Evolutionary conservation across 768 basidiomycete genomes (phyloP).

Genomic region (Boletus insuetus): DNA sequence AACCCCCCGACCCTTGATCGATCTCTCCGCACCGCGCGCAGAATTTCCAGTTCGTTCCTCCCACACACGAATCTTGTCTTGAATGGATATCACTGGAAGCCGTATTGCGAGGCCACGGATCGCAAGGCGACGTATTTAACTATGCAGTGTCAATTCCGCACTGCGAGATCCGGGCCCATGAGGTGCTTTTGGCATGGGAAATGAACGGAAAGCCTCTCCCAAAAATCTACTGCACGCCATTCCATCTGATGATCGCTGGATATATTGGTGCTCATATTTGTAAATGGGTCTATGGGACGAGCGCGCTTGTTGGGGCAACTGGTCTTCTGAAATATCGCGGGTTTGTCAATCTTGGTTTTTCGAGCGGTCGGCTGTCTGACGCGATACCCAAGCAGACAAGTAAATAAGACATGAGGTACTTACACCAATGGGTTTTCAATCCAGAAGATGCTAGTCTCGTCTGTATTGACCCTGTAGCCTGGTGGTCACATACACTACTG

Average conservation of each 20-base stretch:
- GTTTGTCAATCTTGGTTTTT: constrained; percentile 28
- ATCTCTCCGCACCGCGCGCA: too few species aligned
- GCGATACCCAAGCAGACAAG: constrained; percentile 13
- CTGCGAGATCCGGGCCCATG: constrained; percentile 45
- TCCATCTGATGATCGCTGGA: constrained; percentile 50
- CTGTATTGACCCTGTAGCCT: constrained; percentile 16
- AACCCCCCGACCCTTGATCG: too few species aligned
- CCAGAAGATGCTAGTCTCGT: constrained; percentile 59
- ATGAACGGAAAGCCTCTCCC: constrained; percentile 32
- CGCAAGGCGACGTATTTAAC: constrained; percentile 33
- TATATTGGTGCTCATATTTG: constrained; percentile 53
- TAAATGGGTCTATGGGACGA: constrained; percentile 55
- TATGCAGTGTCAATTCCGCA: constrained; percentile 49
- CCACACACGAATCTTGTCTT: too few species aligned
- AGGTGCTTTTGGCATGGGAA: constrained; percentile 35
- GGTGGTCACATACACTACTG: neutral
- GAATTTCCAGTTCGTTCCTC: too few species aligned
- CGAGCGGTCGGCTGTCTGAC: neutral
- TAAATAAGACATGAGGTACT: constrained; percentile 51
- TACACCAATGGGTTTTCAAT: constrained; percentile 51
- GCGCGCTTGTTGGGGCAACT: constrained; percentile 47
- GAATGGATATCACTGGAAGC: too few species aligned
- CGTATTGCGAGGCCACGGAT: too few species aligned
- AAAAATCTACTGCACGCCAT: constrained; percentile 50
- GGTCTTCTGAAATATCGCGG: constrained; percentile 50